These are phyloP conservation scores for Kwoniella mangroviensis DNA, from an alignment of 768 basidiomycete genomes.

Conservation along the genomic window DNA sequence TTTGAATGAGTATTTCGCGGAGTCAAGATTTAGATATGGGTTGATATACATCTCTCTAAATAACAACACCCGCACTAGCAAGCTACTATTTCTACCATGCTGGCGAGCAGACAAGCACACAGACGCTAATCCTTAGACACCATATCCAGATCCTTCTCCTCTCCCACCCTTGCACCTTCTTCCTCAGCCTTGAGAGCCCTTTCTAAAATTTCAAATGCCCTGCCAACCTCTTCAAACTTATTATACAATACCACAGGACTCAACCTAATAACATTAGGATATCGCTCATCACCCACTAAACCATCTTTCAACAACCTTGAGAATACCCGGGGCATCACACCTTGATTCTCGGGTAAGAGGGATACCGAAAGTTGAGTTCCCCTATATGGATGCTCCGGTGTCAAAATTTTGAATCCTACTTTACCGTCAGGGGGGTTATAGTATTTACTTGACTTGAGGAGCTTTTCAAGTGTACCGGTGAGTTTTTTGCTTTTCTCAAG, in stretches of 20 bases:
- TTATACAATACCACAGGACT: conserved; percentile 88
- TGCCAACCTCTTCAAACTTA: conserved; percentile 74
- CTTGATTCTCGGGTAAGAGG: conserved; percentile 59
- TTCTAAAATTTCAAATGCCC: conserved; percentile 70
- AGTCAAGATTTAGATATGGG: too few relatives aligned
- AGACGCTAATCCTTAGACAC: conserved; percentile 19
- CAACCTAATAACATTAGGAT: conserved; percentile 88
- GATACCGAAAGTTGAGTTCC: conserved; percentile 88
- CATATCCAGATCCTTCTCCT: conserved; percentile 19
- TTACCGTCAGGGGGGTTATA: conserved; percentile 60
- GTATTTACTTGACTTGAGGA: conserved; percentile 68
- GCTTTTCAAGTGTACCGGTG: conserved; percentile 71
- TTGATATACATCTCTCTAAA: too few relatives aligned
- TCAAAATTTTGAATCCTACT: conserved; percentile 86
- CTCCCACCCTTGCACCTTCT: conserved; percentile 6
- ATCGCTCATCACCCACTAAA: conserved; percentile 87
- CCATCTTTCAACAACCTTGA: conserved; percentile 68
- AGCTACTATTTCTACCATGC: too few relatives aligned
- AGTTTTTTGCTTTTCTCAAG: conserved; percentile 72
- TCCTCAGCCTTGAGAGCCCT: conserved; percentile 57
- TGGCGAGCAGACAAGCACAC: not conserved
- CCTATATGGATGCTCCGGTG: conserved; percentile 71
- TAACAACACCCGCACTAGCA: too few relatives aligned
- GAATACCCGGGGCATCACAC: conserved; percentile 74
- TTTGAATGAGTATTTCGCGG: too few relatives aligned